Conservation (phyloP, 768 basidiomycete genomes). For the Mrakia frigida region DNA sequence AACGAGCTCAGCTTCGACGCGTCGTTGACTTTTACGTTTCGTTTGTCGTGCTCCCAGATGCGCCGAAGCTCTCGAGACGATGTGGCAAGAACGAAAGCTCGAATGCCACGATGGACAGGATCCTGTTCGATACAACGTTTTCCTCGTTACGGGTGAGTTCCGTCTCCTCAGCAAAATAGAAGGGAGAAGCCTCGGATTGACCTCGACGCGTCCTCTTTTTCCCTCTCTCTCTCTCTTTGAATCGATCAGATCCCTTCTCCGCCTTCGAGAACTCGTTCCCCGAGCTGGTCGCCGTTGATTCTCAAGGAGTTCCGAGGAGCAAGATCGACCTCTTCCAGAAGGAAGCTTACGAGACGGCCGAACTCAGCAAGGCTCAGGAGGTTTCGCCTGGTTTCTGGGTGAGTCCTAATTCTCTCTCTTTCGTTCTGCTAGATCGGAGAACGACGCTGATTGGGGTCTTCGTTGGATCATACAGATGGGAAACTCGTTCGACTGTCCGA, state of each 20-base stretch:
- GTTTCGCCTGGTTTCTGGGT: conserved; percentile 50
- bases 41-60: conserved; percentile 26
- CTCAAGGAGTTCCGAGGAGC: conserved; percentile 37
- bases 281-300: conserved; percentile 43
- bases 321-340: conserved; percentile 69
- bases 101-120: conserved; percentile 30
- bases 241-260: conserved; percentile 42
- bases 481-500: conserved; percentile 74
- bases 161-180: neutral
- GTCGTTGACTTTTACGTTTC: conserved; percentile 30
- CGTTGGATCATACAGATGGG: conserved; percentile 52
- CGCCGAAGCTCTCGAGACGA: conserved; percentile 37
- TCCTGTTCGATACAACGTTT: conserved; percentile 60
- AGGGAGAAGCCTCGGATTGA: neutral
- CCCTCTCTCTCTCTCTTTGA: neutral
- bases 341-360: conserved; percentile 85
- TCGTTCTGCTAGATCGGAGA: too few species aligned
- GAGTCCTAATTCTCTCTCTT: conserved; percentile 18
- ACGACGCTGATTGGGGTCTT: conserved; percentile 44
- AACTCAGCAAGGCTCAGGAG: conserved; percentile 74
- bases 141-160: conserved; percentile 57
- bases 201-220: conserved; percentile 1
- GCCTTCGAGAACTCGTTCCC: conserved; percentile 43
- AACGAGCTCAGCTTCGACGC: conserved; percentile 50
- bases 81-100: conserved; percentile 37